A percentile compares a stretch with the other conserved stretches of the same genome.
phyloP scores from a whole-genome alignment of 441 rosid genomes.

The Lepidium campestre region DNA sequence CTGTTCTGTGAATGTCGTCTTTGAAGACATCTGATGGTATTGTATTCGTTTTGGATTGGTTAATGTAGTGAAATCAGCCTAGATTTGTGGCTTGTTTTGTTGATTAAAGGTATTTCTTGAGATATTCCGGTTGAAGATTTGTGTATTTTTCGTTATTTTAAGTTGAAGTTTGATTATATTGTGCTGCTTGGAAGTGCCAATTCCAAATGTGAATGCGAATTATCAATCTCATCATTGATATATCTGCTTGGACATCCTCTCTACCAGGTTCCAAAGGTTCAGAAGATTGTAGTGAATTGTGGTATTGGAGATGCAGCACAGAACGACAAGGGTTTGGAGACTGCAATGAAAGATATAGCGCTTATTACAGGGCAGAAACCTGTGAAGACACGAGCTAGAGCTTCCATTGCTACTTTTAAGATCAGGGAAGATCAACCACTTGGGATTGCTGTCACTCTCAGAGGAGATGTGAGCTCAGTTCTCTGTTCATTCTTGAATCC shows the following conservation, averaged over 20 bases:
- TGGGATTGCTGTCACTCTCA: conserved; percentile 80
- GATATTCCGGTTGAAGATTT: neutral
- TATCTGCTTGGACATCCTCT: neutral
- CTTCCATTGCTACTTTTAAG: conserved; percentile 76
- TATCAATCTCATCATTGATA: neutral
- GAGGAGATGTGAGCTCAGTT: conserved; percentile 43
- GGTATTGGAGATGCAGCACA: conserved; percentile 95
- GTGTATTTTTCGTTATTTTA: neutral
- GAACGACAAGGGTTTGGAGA: conserved; percentile 83
- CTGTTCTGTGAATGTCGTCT: neutral
- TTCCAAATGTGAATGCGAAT: neutral
- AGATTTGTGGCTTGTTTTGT: neutral
- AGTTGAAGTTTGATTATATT: neutral
- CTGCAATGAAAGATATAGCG: conserved; percentile 78
- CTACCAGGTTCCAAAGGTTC: conserved; percentile 74
- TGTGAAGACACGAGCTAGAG: conserved; percentile 69
- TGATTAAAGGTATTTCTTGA: neutral
- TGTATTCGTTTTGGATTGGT: neutral
- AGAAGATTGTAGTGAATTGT: conserved; percentile 86
- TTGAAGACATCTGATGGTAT: neutral
- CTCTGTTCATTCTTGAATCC: neutral
- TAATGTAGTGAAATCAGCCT: neutral
- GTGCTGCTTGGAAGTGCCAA: neutral
- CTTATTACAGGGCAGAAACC: conserved; percentile 88
- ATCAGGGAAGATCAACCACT: conserved; percentile 83